Evolutionary conservation across 441 rosid species (phyloP).

Genomic region (Viola pubescens): DNA sequence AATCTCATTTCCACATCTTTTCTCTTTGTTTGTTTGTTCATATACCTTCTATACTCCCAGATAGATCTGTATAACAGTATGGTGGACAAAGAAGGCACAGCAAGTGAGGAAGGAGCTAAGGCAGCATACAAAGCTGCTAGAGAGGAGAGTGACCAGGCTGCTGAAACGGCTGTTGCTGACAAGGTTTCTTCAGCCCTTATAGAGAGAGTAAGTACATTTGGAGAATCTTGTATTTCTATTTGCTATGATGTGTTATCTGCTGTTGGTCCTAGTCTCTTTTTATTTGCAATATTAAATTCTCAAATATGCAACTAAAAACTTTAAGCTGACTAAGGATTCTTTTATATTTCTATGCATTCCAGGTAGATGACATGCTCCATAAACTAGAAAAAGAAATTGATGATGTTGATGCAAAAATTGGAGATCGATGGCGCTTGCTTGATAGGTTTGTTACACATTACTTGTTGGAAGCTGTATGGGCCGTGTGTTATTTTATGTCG

Average conservation of each 20-base stretch:
- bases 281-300: constrained; percentile 5
- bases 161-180: constrained; percentile 39
- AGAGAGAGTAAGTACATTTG: constrained; percentile 43
- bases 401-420: constrained; percentile 84
- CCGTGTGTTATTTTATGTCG: constrained; percentile 1
- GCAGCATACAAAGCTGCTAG: constrained; percentile 82
- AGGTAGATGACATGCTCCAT: constrained; percentile 95
- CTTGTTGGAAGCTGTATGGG: constrained; percentile 4
- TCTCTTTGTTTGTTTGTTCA: constrained; percentile 5
- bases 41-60: constrained; percentile 26
- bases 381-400: constrained; percentile 91
- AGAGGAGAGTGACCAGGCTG: constrained; percentile 55
- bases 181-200: constrained; percentile 70
- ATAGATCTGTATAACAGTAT: constrained; percentile 67
- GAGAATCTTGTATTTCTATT: constrained; percentile 2
- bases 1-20: neutral
- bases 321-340: constrained; percentile 5
- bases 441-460: constrained; percentile 54
- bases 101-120: constrained; percentile 63
- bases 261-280: neutral
- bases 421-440: constrained; percentile 77
- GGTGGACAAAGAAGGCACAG: constrained; percentile 80
- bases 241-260: neutral
- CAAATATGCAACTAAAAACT: constrained; percentile 5
- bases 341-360: constrained; percentile 18